Evolutionary conservation across 192 early-diverging fungal genomes (phyloP), one percentile per base, ranked within the genome.

Genomic region (Pilaira anomala): DNA sequence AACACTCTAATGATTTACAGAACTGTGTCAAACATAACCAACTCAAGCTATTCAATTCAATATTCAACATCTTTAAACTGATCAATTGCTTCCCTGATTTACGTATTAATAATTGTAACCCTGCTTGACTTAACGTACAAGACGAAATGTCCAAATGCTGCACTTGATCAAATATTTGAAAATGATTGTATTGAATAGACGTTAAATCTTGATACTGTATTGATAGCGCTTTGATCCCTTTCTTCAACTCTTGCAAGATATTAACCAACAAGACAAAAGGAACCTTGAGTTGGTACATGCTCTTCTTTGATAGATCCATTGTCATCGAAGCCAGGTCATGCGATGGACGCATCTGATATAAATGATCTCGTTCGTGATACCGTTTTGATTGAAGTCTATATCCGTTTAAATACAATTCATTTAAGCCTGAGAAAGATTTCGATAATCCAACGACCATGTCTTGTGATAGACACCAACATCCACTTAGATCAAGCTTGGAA

Each of bases 11-110:
- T 8, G 51, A 53, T 16, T 36, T n/a, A 46, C 60, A 39, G 29
- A 53, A 62, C 70, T 50, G 63, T 29, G 40, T 52, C 22, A 72
- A 44, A 11, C 59, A 61, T n/a, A 66, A 41, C 42, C 66, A 25
- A 4, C 64, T 63, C 7, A 72, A 30, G 16, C 49, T 60, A 25
- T 64, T 44, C 21, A 62, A 60, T 14, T 72, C 70, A 7, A 72
- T 60, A 22, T 66, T 66, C 13, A 72, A 33, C 54, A 72, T 72
- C 12, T 66, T 66, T 19, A 72, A 53, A 28, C 39, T 55, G 1
- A 42, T n/a, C 11, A 72, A 28, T 26, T 62, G 59, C 8, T 42
- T 18, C 7, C 46, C 64, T 41, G 66, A 7, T 8, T 25, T 22
- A 7, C 65, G 51, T 4, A 65, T 19, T 7, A 72, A 58, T 16